A percentile compares a stretch with the other conserved stretches of the same genome.
Conservation (phyloP, 495 filamentous ascomycete species). For the Aspergillus incahuasiensis region DNA sequence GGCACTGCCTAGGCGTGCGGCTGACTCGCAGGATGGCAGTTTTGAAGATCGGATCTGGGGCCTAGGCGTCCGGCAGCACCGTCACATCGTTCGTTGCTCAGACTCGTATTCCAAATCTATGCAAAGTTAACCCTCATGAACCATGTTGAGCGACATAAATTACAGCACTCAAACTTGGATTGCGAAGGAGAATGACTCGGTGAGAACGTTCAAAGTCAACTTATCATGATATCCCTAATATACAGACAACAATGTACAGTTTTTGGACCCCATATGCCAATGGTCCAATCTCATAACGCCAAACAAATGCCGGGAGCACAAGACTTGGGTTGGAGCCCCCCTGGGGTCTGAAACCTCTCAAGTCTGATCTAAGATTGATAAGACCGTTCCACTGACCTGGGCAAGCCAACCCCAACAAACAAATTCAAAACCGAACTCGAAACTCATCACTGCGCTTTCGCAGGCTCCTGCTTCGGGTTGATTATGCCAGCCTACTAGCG, state of each 20-base stretch:
- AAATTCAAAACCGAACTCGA: not conserved
- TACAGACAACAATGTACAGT: constrained; percentile 20
- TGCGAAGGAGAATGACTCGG: not conserved
- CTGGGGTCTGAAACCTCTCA: not conserved
- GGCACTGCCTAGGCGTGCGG: not conserved
- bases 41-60: not conserved
- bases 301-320: constrained; percentile 28
- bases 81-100: not conserved
- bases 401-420: not conserved
- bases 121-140: not conserved
- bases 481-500: constrained; percentile 15
- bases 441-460: constrained; percentile 1
- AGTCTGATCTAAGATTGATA: not conserved
- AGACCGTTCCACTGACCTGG: not conserved
- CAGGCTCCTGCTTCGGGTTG: constrained; percentile 1
- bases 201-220: constrained; percentile 5
- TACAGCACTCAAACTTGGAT: not conserved
- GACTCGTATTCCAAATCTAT: not conserved
- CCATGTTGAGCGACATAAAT: not conserved
- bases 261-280: constrained; percentile 15
- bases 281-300: constrained; percentile 30
- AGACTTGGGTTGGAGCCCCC: constrained; percentile 3
- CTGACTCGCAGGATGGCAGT: not conserved
- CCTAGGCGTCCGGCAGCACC: not conserved
- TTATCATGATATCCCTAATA: constrained; percentile 20